Evolutionary conservation across 1,139 yeast species (phyloP), one percentile per base, ranked within the genome.

Genomic region (Geotrichum aggregatum): DNA sequence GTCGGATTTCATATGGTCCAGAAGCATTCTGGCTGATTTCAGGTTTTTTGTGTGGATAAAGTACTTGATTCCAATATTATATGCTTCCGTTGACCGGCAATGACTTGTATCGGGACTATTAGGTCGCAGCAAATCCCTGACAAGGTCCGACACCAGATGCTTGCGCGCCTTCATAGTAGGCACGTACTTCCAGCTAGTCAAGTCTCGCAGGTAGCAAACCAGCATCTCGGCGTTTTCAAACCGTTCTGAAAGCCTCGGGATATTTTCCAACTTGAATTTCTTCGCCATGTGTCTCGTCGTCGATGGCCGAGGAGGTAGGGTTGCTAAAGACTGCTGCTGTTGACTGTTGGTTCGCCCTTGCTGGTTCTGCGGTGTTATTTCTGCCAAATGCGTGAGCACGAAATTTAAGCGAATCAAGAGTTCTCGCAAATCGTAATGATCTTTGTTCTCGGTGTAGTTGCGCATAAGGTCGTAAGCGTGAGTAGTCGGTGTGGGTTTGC

Each of bases 41-140:
- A 75, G 67, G 55, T 74, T 73, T 52, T 66, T 63, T 42, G 67
- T 69, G 22, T 68, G 58, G 16, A 71, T 60, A 53, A 69, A 74
- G 57, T 70, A 76, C 52, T 66, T 71, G 2, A 79, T 71, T 43
- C 75, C 67, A 54, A 72, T 72, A 58, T 79, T 78, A 59, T 69
- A 78, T 0, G 73, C 62, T 14, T 64, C 64, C 0, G 72, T 60
- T 1, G 75, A 72, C 26, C 71, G 63, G 18, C 67, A 57, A 10
- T 61, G 61, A 5, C 61, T 50, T 0, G 78, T 73, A 19, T 60
- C 64, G 1, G 65, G 55, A 55, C 75, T 76, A 34, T 69, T 61
- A 26, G 73, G 72, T 54, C 75, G 73, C 57, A 75, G 63, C 40
- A 76, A 54, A 45, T 73, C 73, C 47, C 69, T 61, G 6, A 76